phyloP scores from a whole-genome alignment of 2,329 filamentous ascomycete species.

The Diplodia intermedia region DNA sequence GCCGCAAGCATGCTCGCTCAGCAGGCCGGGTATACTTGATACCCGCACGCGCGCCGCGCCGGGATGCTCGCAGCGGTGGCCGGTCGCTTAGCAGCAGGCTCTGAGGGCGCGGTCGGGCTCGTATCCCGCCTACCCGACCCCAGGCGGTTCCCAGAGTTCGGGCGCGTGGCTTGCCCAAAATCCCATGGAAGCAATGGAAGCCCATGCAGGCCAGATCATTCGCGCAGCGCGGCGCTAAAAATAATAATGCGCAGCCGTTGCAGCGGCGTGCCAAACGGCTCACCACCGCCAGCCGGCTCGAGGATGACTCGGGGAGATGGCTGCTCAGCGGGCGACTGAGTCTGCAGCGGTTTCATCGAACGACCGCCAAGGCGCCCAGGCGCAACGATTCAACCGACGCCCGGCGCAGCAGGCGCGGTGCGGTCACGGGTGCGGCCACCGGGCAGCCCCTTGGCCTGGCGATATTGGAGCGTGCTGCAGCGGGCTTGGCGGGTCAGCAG shows the following conservation, averaged over 20 bases:
- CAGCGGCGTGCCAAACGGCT: conserved; percentile 10
- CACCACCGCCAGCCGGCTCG: conserved; percentile 5
- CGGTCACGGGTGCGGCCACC: conserved; percentile 18
- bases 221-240: conserved; percentile 15
- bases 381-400: conserved; percentile 11
- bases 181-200: conserved; percentile 30
- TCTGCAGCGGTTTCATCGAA: conserved; percentile 29
- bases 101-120: conserved; percentile 3
- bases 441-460: conserved; percentile 21
- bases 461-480: conserved; percentile 25
- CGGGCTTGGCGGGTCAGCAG: conserved; percentile 26
- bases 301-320: conserved; percentile 26
- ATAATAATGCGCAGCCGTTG: conserved; percentile 25
- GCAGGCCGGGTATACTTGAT: conserved; percentile 23
- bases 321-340: conserved; percentile 19
- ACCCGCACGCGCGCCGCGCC: conserved; percentile 19
- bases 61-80: conserved; percentile 17
- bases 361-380: conserved; percentile 25
- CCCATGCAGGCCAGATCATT: conserved; percentile 28
- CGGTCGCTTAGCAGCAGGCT: conserved; percentile 24
- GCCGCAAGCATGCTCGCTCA: conserved; percentile 12
- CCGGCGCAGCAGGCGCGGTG: conserved; percentile 2
- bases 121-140: conserved; percentile 13
- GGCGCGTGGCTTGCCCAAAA: conserved; percentile 24
- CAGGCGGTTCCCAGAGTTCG: conserved; percentile 8